phyloP scores from a whole-genome alignment of 305 asterid genomes.

The Caryopteris hybrid region DNA sequence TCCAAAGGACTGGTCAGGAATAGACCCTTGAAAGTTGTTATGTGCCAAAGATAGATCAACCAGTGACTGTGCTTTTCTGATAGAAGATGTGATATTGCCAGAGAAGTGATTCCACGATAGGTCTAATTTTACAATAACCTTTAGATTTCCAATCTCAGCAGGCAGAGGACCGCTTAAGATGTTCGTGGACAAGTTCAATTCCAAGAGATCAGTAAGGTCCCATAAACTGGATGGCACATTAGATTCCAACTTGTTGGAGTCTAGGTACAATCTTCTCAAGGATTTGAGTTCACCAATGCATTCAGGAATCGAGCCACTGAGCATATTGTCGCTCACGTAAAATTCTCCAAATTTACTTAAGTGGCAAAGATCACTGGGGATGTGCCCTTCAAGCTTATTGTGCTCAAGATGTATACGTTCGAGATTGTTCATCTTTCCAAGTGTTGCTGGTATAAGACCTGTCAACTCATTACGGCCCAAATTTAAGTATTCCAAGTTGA shows the following conservation, averaged over 20 bases:
- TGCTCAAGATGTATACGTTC: conserved; percentile 25
- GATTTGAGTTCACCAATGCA: conserved; percentile 29
- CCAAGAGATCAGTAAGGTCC: conserved; percentile 27
- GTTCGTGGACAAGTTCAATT: conserved; percentile 36
- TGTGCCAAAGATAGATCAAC: conserved; percentile 27
- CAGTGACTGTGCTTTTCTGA: conserved; percentile 26
- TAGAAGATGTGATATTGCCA: conserved; percentile 26
- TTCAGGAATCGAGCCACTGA: conserved; percentile 26
- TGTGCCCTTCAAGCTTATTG: conserved; percentile 27
- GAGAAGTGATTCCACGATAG: conserved; percentile 36
- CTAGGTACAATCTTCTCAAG: conserved; percentile 22
- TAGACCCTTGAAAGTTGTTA: conserved; percentile 29
- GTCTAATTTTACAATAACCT: conserved; percentile 21
- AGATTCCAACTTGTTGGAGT: conserved; percentile 27
- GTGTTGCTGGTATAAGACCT: conserved; percentile 28
- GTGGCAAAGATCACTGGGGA: conserved; percentile 25
- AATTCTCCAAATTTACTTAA: conserved; percentile 28
- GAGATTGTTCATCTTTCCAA: conserved; percentile 19
- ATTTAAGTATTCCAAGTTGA: conserved; percentile 17
- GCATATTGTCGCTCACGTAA: conserved; percentile 18
- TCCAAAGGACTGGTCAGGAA: conserved; percentile 33
- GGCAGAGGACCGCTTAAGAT: conserved; percentile 23
- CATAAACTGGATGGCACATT: conserved; percentile 24
- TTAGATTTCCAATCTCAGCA: conserved; percentile 17
- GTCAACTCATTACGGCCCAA: conserved; percentile 28